Conservation (phyloP, 2,329 filamentous ascomycete species). For the Ophiostoma montium region DNA sequence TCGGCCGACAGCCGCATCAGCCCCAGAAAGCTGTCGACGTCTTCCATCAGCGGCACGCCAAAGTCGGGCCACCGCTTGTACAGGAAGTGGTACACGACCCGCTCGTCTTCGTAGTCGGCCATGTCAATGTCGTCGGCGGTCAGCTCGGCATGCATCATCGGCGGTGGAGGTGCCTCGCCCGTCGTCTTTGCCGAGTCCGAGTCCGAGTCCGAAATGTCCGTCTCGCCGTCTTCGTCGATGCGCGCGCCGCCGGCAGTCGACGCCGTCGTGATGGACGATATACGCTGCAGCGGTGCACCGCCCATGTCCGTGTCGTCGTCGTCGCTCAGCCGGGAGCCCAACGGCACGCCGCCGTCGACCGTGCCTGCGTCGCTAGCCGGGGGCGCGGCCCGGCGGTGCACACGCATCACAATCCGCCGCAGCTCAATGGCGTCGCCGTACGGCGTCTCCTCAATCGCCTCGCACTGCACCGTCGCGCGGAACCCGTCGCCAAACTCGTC, state of each 20-base stretch:
- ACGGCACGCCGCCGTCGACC: background rate
- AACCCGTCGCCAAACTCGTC: constrained; percentile 54
- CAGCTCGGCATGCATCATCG: too few species aligned
- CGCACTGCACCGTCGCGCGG: constrained; percentile 53
- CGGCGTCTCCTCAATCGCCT: constrained; percentile 42
- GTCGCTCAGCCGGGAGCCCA: background rate
- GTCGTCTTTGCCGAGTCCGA: too few species aligned
- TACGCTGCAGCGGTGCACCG: background rate
- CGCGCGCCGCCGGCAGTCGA: background rate
- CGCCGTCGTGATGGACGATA: background rate
- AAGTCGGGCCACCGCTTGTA: constrained; percentile 89
- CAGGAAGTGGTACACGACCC: constrained; percentile 67
- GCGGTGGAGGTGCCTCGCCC: background rate
- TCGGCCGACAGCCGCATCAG: constrained; percentile 54
- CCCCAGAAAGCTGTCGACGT: constrained; percentile 53
- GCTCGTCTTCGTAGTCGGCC: constrained; percentile 29
- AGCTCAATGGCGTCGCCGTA: constrained; percentile 51
- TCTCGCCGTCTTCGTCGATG: background rate
- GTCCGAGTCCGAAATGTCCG: background rate
- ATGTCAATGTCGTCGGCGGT: background rate
- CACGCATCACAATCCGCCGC: constrained; percentile 52
- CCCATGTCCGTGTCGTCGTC: background rate
- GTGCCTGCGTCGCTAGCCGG: background rate
- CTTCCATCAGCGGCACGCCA: constrained; percentile 57
- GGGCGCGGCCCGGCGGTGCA: constrained; percentile 17